Conservation (phyloP, 305 asterid genomes). For the Plantago coronopus region DNA sequence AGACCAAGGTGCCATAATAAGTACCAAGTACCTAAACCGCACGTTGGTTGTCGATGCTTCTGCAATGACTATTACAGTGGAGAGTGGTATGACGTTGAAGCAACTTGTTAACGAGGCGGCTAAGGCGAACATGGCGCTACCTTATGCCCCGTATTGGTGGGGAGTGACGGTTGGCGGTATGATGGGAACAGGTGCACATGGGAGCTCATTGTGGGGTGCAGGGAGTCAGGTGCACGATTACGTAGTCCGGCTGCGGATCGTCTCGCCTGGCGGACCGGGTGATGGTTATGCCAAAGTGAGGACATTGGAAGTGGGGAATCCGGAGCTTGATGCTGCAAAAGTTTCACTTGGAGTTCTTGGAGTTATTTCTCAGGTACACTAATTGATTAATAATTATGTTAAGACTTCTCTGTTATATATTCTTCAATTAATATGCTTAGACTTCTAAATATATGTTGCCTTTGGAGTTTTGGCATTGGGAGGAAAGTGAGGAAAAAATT, state of each 20-base stretch:
- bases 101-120: slow-evolving; percentile 36
- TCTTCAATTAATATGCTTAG: too few relatives aligned
- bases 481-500: too few relatives aligned
- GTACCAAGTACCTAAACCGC: slow-evolving; percentile 36
- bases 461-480: too few relatives aligned
- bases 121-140: slow-evolving; percentile 29
- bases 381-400: too few relatives aligned
- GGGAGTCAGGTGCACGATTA: slow-evolving; percentile 53
- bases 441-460: too few relatives aligned
- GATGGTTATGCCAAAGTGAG: slow-evolving; percentile 35
- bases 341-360: slow-evolving; percentile 56
- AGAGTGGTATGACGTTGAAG: slow-evolving; percentile 44
- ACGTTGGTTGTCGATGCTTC: slow-evolving; percentile 15
- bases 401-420: too few relatives aligned
- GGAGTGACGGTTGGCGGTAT: slow-evolving; percentile 51
- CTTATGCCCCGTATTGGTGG: slow-evolving; percentile 51
- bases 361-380: slow-evolving; percentile 44
- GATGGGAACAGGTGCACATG: slow-evolving; percentile 54
- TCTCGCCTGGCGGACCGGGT: slow-evolving; percentile 28
- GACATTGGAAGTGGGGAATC: slow-evolving; percentile 20
- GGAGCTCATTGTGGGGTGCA: slow-evolving; percentile 48
- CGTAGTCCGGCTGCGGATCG: slow-evolving; percentile 32
- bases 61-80: slow-evolving; percentile 38
- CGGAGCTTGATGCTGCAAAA: slow-evolving; percentile 39
- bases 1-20: slow-evolving; percentile 34